Percentiles rank a stretch among this genome's conserved stretches.
phyloP scores from a whole-genome alignment of 768 basidiomycete genomes.

The Mycena haematopus region DNA sequence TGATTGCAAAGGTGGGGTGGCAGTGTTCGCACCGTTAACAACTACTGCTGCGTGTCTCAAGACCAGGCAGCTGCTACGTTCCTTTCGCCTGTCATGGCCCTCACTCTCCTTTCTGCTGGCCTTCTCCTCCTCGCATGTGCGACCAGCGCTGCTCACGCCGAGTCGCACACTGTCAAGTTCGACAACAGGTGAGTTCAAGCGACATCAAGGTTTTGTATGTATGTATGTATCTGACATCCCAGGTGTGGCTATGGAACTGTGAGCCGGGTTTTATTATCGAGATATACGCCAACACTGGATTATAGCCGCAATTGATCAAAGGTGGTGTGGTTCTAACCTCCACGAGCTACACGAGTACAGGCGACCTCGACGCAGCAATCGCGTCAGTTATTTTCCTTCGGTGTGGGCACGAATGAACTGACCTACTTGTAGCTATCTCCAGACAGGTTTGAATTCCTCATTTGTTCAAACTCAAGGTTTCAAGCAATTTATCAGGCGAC shows the following conservation, averaged over 20 bases:
- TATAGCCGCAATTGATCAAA: slow-evolving; percentile 42
- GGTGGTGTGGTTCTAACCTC: slow-evolving; percentile 45
- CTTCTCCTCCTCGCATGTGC: slow-evolving; percentile 30
- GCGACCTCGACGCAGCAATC: slow-evolving; percentile 44
- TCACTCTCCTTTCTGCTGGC: slow-evolving; percentile 26
- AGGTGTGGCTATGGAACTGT: slow-evolving; percentile 26
- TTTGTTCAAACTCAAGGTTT: slow-evolving; percentile 15
- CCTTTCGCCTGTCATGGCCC: slow-evolving; percentile 23
- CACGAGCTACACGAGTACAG: slow-evolving; percentile 43
- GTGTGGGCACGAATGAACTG: slow-evolving; percentile 8
- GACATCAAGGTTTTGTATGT: too few species aligned
- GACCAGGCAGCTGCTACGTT: slow-evolving; percentile 1
- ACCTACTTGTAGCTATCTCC: slow-evolving; percentile 44
- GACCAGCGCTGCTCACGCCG: slow-evolving; percentile 38
- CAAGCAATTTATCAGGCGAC: slow-evolving; percentile 38
- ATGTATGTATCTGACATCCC: background rate
- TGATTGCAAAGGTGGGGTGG: background rate
- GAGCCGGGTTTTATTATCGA: slow-evolving; percentile 2
- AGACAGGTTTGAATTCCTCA: slow-evolving; percentile 42
- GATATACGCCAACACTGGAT: slow-evolving; percentile 35
- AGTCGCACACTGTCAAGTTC: slow-evolving; percentile 53
- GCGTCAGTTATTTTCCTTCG: slow-evolving; percentile 41
- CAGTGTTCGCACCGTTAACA: background rate
- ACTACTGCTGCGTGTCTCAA: too few species aligned
- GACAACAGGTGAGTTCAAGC: slow-evolving; percentile 51